phyloP scores from a whole-genome alignment of 2,329 filamentous ascomycete genomes.

The Plectosphaerella sp. region DNA sequence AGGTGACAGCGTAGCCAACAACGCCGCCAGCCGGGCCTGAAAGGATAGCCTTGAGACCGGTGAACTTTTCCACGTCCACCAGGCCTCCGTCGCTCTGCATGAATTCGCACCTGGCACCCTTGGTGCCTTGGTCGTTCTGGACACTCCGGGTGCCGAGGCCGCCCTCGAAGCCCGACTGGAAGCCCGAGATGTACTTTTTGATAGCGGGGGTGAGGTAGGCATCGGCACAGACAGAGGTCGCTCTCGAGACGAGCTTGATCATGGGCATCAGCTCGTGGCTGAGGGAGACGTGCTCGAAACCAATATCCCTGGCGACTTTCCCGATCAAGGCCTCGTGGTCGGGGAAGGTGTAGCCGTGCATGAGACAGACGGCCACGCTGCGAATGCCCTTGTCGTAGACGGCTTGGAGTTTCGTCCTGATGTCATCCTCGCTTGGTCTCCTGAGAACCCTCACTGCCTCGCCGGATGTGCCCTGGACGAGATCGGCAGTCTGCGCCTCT shows the following conservation, averaged over 20 bases:
- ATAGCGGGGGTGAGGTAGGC: constrained; percentile 78
- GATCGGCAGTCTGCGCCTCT: constrained; percentile 45
- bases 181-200: constrained; percentile 68
- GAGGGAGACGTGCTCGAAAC: constrained; percentile 77
- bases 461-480: constrained; percentile 64
- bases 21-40: constrained; percentile 92
- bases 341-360: constrained; percentile 90
- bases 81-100: constrained; percentile 84
- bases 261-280: constrained; percentile 77
- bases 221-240: constrained; percentile 74
- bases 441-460: constrained; percentile 65
- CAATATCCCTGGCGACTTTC: constrained; percentile 71
- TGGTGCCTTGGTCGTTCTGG: constrained; percentile 57
- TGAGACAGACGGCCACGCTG: constrained; percentile 84
- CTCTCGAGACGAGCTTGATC: constrained; percentile 75
- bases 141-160: constrained; percentile 68
- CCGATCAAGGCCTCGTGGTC: constrained; percentile 79
- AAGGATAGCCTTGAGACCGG: constrained; percentile 77
- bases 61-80: constrained; percentile 75
- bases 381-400: constrained; percentile 66
- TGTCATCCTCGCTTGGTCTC: constrained; percentile 43
- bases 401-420: constrained; percentile 50
- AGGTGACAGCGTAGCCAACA: constrained; percentile 87
- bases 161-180: constrained; percentile 68
- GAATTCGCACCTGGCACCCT: constrained; percentile 82